Evolutionary conservation across 2,329 filamentous ascomycete genomes (phyloP), one percentile per base, ranked within the genome.

Genomic region (Colletotrichum gloeosporioides): DNA sequence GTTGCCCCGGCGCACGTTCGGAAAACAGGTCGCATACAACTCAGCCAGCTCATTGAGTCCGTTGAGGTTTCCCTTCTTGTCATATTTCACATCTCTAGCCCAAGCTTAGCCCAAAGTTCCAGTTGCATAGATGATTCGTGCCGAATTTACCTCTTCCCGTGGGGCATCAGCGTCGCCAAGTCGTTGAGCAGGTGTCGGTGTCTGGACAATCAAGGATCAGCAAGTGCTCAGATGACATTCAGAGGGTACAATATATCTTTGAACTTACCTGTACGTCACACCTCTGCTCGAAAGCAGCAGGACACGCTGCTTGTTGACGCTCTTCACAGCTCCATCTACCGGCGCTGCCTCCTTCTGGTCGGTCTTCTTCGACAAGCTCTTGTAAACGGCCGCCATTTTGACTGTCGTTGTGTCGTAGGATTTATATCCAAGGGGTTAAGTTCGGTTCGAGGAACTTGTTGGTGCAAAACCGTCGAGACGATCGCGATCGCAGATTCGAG

Each of bases 121-220:
- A 31, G 7, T 16, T 15, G 44, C 18, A 27, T 66, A 22, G 27
- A 18, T 44, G 31, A 18, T 55, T 18, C 32, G 55, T 61, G n/a
- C 39, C 25, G 12, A 18, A 12, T 16, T 36, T 70, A 70, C 68
- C 97, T 88, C 98, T 98, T 82, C 95, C 93, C 93, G 85, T 99
- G 97, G 4, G 97, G 97, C 79, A 99, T 93, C 85, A 99, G 93
- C 34, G 94, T 91, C 74, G 95, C 92, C 64, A 99, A 90, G 82
- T 99, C 97, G 82, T 96, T 95, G 78, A 99, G 90, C 59, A 99
- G 90, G 87, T 99, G 97, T 59, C 97, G 94, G 85, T 98, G 97
- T 85, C 96, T 98, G 80, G 55, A 67, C 29, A 49, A 32, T 69
- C 73, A 55, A 61, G 59, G 12, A 22, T 75, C 53, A 77, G 67